A percentile compares a stretch with the other conserved stretches of the same genome.
These are phyloP conservation scores for Penicillium dipodomyicola DNA, from an alignment of 495 filamentous ascomycete species.

Conservation along the genomic window DNA sequence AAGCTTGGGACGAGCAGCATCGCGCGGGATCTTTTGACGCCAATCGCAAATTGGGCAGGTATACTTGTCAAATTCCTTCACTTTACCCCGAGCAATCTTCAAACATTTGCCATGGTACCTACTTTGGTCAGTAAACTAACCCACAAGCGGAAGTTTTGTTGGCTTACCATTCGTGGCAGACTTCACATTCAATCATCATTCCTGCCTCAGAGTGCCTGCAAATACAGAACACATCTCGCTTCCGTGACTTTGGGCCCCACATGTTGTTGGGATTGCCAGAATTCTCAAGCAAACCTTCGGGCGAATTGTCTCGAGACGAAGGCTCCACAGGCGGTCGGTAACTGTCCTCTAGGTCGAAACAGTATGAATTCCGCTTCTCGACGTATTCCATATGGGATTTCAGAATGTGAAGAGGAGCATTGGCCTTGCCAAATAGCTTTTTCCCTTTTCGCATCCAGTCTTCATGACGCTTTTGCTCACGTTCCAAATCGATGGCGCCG, in stretches of 20 bases:
- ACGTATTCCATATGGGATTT: slow-evolving; percentile 94
- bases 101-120: slow-evolving; percentile 98
- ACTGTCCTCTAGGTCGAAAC: slow-evolving; percentile 89
- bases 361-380: slow-evolving; percentile 78
- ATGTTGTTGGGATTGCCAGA: slow-evolving; percentile 39
- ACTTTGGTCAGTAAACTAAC: slow-evolving; percentile 15
- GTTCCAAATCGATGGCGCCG: slow-evolving; percentile 89
- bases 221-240: slow-evolving; percentile 92
- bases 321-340: slow-evolving; percentile 90
- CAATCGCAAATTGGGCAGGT: slow-evolving; percentile 98
- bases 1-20: slow-evolving; percentile 92
- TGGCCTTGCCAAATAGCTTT: slow-evolving; percentile 97
- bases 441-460: slow-evolving; percentile 99
- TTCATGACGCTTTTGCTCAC: slow-evolving; percentile 92
- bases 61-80: slow-evolving; percentile 98
- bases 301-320: slow-evolving; percentile 78
- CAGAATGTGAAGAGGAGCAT: slow-evolving; percentile 92
- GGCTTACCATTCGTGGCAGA: slow-evolving; percentile 93
- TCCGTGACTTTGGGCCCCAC: slow-evolving; percentile 49
- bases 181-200: slow-evolving; percentile 99
- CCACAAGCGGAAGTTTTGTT: background rate
- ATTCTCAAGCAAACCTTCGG: slow-evolving; percentile 60
- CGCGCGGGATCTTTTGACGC: slow-evolving; percentile 96
- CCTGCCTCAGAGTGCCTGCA: slow-evolving; percentile 90
- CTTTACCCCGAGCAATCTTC: slow-evolving; percentile 95